phyloP scores from a whole-genome alignment of 139 green algal species.

The Yamagishiella unicocca region DNA sequence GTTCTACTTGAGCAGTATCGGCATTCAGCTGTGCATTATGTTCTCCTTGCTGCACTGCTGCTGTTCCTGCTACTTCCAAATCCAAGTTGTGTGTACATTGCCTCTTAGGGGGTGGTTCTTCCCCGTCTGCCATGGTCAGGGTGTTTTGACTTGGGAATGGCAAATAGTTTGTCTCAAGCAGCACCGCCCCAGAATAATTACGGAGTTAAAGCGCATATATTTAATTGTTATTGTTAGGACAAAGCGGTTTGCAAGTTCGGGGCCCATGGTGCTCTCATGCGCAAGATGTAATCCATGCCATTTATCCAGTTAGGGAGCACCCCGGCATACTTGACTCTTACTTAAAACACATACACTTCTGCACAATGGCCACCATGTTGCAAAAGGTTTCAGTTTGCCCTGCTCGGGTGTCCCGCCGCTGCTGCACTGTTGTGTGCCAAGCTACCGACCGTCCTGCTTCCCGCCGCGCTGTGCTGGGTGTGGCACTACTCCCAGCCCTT shows the following conservation, averaged over 20 bases:
- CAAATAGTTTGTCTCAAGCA: no score
- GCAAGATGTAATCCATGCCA: no score
- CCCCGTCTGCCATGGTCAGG: slow-evolving; percentile 9
- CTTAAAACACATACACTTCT: background rate
- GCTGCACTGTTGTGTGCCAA: slow-evolving; percentile 8
- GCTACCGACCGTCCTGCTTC: slow-evolving; percentile 10
- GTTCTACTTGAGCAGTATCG: background rate
- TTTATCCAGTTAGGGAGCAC: no score
- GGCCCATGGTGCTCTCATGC: no score
- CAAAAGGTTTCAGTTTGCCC: slow-evolving; percentile 5
- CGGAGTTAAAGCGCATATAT: no score
- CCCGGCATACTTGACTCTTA: no score
- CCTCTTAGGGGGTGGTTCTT: slow-evolving; percentile 12
- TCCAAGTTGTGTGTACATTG: background rate
- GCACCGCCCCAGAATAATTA: no score
- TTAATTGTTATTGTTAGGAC: no score
- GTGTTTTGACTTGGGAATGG: background rate
- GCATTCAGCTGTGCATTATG: background rate
- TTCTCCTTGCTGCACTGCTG: background rate
- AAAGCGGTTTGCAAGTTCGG: no score
- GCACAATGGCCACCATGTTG: background rate
- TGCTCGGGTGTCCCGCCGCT: background rate
- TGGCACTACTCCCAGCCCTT: background rate
- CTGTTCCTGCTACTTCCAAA: background rate
- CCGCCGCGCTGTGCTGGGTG: slow-evolving; percentile 26